Conservation (phyloP, 1,284 basidiomycete species). For the Ceratorhiza oryzae-sativae region DNA sequence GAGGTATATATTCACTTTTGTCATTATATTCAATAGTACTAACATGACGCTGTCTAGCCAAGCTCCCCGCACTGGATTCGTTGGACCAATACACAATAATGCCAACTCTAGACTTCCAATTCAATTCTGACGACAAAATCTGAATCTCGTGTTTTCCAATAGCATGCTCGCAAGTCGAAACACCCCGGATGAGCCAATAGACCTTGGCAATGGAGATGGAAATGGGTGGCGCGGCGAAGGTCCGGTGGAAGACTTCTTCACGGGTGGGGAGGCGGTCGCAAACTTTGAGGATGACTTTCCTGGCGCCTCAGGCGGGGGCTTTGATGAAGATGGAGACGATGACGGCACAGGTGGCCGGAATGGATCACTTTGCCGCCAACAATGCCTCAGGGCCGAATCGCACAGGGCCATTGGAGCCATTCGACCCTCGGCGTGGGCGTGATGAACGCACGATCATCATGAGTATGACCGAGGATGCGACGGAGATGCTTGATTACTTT, state of each 20-base stretch:
- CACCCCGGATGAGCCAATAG: slow-evolving; percentile 49
- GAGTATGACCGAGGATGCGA: slow-evolving; percentile 76
- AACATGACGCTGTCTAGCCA: slow-evolving; percentile 50
- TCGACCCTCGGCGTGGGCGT: slow-evolving; percentile 77
- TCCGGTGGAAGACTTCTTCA: slow-evolving; percentile 78
- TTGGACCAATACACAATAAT: slow-evolving; percentile 77
- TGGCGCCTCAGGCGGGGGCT: slow-evolving; percentile 50
- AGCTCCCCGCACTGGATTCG: slow-evolving; percentile 69
- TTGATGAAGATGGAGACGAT: slow-evolving; percentile 49
- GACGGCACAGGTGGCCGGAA: slow-evolving; percentile 53
- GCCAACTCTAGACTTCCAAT: slow-evolving; percentile 83
- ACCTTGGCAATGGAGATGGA: slow-evolving; percentile 50
- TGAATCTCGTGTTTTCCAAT: slow-evolving; percentile 58
- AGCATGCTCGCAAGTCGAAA: slow-evolving; percentile 7
- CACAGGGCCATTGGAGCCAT: slow-evolving; percentile 67
- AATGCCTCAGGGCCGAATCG: slow-evolving; percentile 53
- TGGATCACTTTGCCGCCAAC: slow-evolving; percentile 44
- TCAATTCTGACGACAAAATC: slow-evolving; percentile 64
- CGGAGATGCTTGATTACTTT: slow-evolving; percentile 90
- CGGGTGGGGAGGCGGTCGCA: slow-evolving; percentile 69
- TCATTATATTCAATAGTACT: slow-evolving; percentile 19
- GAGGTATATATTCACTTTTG: slow-evolving; percentile 55
- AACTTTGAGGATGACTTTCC: slow-evolving; percentile 54
- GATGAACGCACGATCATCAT: slow-evolving; percentile 81
- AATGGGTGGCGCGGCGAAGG: slow-evolving; percentile 52